Conservation (phyloP, 352 stramenopile genomes). For the Phytophthora pinifolia region DNA sequence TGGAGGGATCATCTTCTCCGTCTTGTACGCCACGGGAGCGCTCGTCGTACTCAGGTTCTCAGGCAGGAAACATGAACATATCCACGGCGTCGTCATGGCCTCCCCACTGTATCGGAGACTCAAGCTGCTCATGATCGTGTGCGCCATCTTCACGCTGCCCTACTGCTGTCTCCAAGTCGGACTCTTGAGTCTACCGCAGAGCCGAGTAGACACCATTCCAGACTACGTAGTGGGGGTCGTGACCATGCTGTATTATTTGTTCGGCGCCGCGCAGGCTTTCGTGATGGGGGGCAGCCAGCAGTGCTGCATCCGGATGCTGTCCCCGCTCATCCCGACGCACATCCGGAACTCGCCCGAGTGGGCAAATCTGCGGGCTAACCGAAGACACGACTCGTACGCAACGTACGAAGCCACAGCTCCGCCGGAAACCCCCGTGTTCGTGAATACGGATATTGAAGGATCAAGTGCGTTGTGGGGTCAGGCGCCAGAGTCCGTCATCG, state of each 20-base stretch:
- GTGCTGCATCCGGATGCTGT: slow-evolving; percentile 56
- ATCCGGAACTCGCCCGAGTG: slow-evolving; percentile 58
- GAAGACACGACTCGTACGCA: slow-evolving; percentile 41
- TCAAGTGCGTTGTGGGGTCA: slow-evolving; percentile 71
- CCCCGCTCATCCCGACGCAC: slow-evolving; percentile 52
- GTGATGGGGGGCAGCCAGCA: slow-evolving; percentile 71
- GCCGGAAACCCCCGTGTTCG: slow-evolving; percentile 59
- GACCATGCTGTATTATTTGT: slow-evolving; percentile 70
- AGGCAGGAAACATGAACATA: slow-evolving; percentile 67
- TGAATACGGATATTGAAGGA: slow-evolving; percentile 79
- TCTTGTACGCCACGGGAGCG: slow-evolving; percentile 44
- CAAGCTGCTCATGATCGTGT: slow-evolving; percentile 70
- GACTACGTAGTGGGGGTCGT: slow-evolving; percentile 57
- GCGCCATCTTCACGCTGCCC: slow-evolving; percentile 63
- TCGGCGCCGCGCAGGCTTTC: slow-evolving; percentile 58
- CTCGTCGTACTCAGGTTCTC: slow-evolving; percentile 44
- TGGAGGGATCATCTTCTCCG: slow-evolving; percentile 44
- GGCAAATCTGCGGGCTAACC: slow-evolving; percentile 29
- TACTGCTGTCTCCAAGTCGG: slow-evolving; percentile 56
- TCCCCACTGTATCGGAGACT: slow-evolving; percentile 69
- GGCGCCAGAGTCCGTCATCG: slow-evolving; percentile 54
- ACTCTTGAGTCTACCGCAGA: slow-evolving; percentile 40
- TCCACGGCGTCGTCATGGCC: slow-evolving; percentile 64
- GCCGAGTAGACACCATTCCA: slow-evolving; percentile 46
- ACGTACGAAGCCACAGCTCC: slow-evolving; percentile 34